A percentile compares a stretch with the other conserved stretches of the same genome.
Evolutionary conservation across 768 basidiomycete genomes (phyloP).

Genomic region (Russula sp.): DNA sequence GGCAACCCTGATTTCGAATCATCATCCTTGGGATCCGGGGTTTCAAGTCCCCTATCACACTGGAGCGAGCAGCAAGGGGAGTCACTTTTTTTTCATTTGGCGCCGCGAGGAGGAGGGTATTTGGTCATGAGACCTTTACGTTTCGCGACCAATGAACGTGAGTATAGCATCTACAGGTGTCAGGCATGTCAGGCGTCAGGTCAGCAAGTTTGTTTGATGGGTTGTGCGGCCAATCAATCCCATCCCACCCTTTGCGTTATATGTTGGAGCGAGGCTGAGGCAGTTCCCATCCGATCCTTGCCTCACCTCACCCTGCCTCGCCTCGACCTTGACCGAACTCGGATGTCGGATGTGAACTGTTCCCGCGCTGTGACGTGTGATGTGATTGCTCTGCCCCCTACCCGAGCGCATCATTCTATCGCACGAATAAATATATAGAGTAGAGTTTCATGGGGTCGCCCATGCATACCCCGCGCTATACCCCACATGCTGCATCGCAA

Average conservation of each 20-base stretch:
- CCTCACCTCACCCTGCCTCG: conserved; percentile 8
- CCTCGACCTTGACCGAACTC: background rate
- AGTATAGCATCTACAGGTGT: background rate
- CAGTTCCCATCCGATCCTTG: background rate
- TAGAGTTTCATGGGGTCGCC: conserved; percentile 1
- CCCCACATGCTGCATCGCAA: conserved; percentile 13
- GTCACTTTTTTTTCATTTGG: conserved; percentile 12
- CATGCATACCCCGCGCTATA: conserved; percentile 13
- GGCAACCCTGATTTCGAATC: too few relatives aligned
- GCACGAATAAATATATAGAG: background rate
- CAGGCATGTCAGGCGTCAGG: background rate
- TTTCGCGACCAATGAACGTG: background rate
- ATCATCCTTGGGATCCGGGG: too few relatives aligned
- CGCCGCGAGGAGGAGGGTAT: conserved; percentile 6
- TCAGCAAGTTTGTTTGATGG: background rate
- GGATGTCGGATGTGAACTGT: background rate
- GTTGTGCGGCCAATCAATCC: background rate
- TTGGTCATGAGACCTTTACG: conserved; percentile 10
- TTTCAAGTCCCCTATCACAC: background rate
- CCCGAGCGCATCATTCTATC: background rate
- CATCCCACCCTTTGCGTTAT: background rate
- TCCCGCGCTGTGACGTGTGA: background rate
- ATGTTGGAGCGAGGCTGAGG: background rate
- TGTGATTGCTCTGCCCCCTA: background rate
- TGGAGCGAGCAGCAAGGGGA: background rate